These are phyloP conservation scores for Paecilomyces niveus DNA, from an alignment of 2,329 filamentous ascomycete genomes.

Conservation along the genomic window DNA sequence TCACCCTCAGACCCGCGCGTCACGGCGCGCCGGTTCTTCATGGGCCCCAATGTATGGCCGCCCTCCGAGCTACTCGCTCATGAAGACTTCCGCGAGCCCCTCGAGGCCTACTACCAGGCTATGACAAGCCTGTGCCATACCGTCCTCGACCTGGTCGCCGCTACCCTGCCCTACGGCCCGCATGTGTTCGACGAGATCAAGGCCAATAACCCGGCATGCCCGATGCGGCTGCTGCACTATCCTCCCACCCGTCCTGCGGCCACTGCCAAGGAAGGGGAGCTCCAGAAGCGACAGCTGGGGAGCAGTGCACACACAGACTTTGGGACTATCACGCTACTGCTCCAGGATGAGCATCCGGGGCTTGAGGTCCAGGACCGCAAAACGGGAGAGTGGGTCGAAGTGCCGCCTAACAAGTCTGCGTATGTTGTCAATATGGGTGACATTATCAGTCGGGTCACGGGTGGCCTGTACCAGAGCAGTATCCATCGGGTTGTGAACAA, in stretches of 20 bases:
- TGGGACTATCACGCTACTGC: constrained; percentile 49
- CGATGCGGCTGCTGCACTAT: constrained; percentile 45
- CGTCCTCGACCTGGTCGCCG: constrained; percentile 37
- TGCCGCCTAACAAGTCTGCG: constrained; percentile 39
- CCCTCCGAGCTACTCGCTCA: constrained; percentile 18
- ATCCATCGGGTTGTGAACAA: constrained; percentile 52
- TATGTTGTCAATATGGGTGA: constrained; percentile 49
- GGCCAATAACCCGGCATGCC: constrained; percentile 36
- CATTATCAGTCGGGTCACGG: constrained; percentile 46
- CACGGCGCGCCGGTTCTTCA: constrained; percentile 21
- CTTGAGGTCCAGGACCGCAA: constrained; percentile 45
- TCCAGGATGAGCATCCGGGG: constrained; percentile 46
- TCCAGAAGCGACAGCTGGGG: constrained; percentile 22
- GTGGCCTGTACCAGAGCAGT: constrained; percentile 46
- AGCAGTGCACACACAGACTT: constrained; percentile 51
- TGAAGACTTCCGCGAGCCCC: constrained; percentile 30
- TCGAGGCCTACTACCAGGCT: constrained; percentile 35
- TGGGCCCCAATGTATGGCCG: constrained; percentile 41
- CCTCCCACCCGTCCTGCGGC: constrained; percentile 32
- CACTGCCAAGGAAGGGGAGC: constrained; percentile 6
- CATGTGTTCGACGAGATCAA: constrained; percentile 35
- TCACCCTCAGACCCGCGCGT: constrained; percentile 17
- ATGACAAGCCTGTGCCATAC: constrained; percentile 34
- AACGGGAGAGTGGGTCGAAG: constrained; percentile 39
- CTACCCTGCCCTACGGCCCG: constrained; percentile 33